Percentiles rank a stretch among this genome's conserved stretches.
Conservation (phyloP, 2,329 filamentous ascomycete species). For the Talaromyces sp. region DNA sequence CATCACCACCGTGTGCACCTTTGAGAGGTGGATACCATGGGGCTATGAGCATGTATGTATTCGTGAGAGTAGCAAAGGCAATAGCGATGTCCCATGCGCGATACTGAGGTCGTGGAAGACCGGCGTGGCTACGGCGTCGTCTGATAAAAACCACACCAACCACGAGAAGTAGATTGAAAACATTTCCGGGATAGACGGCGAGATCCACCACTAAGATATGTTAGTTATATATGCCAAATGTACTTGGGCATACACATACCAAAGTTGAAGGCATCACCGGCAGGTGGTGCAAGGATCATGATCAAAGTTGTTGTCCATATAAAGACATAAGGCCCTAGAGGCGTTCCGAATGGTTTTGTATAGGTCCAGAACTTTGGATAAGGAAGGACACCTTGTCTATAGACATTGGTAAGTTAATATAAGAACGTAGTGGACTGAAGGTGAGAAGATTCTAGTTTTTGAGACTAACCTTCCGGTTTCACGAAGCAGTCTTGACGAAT, state of each 20-base stretch:
- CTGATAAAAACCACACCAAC: conserved; percentile 27
- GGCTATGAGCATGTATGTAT: conserved; percentile 65
- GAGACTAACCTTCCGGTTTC: conserved; percentile 55
- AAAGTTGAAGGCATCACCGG: conserved; percentile 65
- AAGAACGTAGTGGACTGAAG: neutral
- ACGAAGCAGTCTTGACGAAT: conserved; percentile 56
- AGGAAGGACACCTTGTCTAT: conserved; percentile 60
- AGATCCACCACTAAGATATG: conserved; percentile 55
- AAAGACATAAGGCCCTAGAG: conserved; percentile 58
- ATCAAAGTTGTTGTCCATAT: conserved; percentile 59
- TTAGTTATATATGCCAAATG: neutral
- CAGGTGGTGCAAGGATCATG: conserved; percentile 61
- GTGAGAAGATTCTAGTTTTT: neutral
- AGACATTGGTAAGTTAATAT: neutral
- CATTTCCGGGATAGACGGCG: conserved; percentile 56
- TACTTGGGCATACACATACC: conserved; percentile 26
- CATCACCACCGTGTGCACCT: conserved; percentile 61
- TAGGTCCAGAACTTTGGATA: conserved; percentile 63
- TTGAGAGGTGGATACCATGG: conserved; percentile 68
- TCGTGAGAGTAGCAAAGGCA: conserved; percentile 59
- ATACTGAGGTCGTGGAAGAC: conserved; percentile 48
- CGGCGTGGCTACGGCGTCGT: conserved; percentile 7
- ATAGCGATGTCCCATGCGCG: conserved; percentile 59
- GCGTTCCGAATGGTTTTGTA: conserved; percentile 63
- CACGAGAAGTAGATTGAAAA: conserved; percentile 59